Evolutionary conservation across 2,329 filamentous ascomycete genomes (phyloP), one percentile per base, ranked within the genome.

Genomic region (Arthrobotrys sphaeroides): DNA sequence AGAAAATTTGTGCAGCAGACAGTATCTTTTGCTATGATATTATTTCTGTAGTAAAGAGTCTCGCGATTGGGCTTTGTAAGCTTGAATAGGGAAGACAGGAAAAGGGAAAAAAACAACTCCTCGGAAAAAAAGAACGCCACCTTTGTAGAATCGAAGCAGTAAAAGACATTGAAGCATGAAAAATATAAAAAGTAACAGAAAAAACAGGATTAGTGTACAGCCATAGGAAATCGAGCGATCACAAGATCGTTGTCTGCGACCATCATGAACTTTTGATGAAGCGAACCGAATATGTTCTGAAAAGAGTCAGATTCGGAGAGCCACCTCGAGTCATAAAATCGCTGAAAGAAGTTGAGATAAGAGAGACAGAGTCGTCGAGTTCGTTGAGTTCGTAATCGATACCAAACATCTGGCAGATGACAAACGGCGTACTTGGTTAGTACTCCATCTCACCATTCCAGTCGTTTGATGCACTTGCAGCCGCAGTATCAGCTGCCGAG

Each of bases 381-480:
- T 55, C 51, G 51, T 55, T 36, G 51, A 55, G 28, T n/a, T 55
- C 51, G 51, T 55, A 13, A 55, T 24, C 22, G 5, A 55, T 38
- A 55, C 31, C 51, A 55, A 55, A 55, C 51, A 36, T 38, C n/a
- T 38, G 5, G 31, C 6, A 55, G 10, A 12, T 13, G 31, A 18
- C 18, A 20, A 36, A 10, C 18, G 5, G 51, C 5, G 9, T n/a
- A 28, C 12, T 60, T 65, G 69, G 47, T 75, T 65, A 75, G 47
- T 75, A 75, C 51, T 75, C 72, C 72, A 75, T 75, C 42, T 75
- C 72, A 31, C 72, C 72, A 42, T 75, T 75, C 72, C 72, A 75
- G 38, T 75, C 72, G 42, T 75, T 75, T 47, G 72, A 68, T 13
- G 64, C 72, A 38, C 72, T 75, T 43, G 72, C 72, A 57, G 64